Base-by-base conservation (phyloP, 2,329 filamentous ascomycete genomes). In the Mariannaea sp. region DNA sequence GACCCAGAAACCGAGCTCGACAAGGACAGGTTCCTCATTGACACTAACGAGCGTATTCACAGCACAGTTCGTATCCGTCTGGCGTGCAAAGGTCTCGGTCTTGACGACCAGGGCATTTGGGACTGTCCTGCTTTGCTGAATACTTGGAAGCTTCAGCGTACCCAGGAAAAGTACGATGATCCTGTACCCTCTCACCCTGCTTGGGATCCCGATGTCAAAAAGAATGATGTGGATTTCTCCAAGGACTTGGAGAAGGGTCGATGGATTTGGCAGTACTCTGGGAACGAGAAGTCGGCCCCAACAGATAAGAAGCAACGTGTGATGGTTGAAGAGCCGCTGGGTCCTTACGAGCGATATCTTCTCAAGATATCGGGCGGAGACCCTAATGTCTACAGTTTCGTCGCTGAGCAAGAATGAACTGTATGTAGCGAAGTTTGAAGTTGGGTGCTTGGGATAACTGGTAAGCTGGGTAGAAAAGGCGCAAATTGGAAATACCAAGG, bases 1-100 rank as follows among this genome's bases (percentile, higher is more conserved):
- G 71, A 80, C 47, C 70, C 74, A 2, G 67, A 71, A 39, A 74
- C 72, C 1, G 73, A 75, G 7, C 64, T 62, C 10, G 62, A 67
- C 26, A 68, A 69, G 33, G 58, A 64, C 1, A 67, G 68, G 7
- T 80, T 75, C 52, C 73, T 84, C 20, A 64, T 75, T 45, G 74
- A 79, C 55, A 84, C 81, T 8, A 80, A 82, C 59, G 81, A 84
- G 66, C 74, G 77, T 7, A 75, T 83, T 27, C 81, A 84, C 63
- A 76, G 77, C 55, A 80, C 78, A 2, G 81, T 81, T 1, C 75
- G 81, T 1, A 72, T 81, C n/a, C 75, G 80, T 3, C 73, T 83
- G 12, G 77, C 77, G 2, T 77, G 77, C 54, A 65, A 74, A 44
- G 81, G 80, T 2, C 72, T 80, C 3, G 78, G 75, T 1, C 69